Base-by-base conservation (phyloP, 805 yeast genomes). In the Yarrowia sp. region DNA sequence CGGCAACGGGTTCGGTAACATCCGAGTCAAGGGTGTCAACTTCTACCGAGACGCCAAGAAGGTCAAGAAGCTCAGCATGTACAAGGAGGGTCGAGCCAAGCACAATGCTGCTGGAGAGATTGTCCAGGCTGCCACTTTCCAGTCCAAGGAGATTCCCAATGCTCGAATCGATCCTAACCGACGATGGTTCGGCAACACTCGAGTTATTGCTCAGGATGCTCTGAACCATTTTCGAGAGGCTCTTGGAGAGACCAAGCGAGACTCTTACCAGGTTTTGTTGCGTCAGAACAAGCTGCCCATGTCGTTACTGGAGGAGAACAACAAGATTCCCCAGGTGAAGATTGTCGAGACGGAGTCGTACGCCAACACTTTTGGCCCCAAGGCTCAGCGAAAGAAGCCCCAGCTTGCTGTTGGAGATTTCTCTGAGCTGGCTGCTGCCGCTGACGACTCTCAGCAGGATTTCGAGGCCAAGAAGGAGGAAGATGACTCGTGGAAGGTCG, bases 131-230 rank as follows among this genome's bases (percentile, higher is more conserved):
- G 98, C 98, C 17, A 86, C 85, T 33, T 82, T 93, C 66, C 99
- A 93, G 75, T 87, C 89, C 70, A 86, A 91, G 4, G 92, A 91
- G 68, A 81, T 89, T 33, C 98, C 98, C 13, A 85, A 81, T 68
- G 98, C 98, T 1, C 82, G 99, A 67, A 96, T 93, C 48, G 97
- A 90, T 74, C 98, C 99, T 7, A 93, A 93, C 76, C 85, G 97
- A 76, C 85, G 96, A 74, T 93, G 98, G 99, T 95, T 95, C 74
- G 97, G 97, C 57, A 95, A 92, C 77, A 91, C 99, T 13, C 85
- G 99, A 74, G 99, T 93, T 44, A 93, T 93, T 73, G 93, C 98
- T 4, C 99, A 93, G 76, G 97, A 95, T 80, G 97, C 98, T 1
- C 80, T 93, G 72, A 81, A 88, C 33, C 98, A 95, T 78, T 93